Evolutionary conservation across 1,284 basidiomycete species (phyloP), one percentile per base, ranked within the genome.

Genomic region (Moesziomyces aphidis): DNA sequence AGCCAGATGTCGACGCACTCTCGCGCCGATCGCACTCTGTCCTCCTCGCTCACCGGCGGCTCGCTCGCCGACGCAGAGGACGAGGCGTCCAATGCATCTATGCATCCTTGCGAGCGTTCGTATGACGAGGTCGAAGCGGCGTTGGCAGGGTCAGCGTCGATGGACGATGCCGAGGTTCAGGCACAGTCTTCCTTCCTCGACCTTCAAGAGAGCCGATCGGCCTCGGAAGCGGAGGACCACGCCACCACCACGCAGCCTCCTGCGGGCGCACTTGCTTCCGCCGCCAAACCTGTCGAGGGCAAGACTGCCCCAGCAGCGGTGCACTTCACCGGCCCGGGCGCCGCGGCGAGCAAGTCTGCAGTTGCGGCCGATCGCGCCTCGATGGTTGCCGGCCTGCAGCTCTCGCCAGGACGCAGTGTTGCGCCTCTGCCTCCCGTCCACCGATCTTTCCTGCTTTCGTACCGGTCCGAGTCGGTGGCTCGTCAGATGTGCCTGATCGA

Each of bases 401-500:
- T 54, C 15, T 61, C 61, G 23, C 56, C 62, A 24, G 50, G 54
- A 26, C 42, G 54, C 17, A 53, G 47, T 44, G 11, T 61, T 44
- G 55, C 54, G 24, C 48, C 57, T 48, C 39, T 54, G 24, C 69
- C 72, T 28, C 74, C 76, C 17, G 59, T 76, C 11, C 81, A 83
- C 64, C 70, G 71, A 26, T 83, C 77, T 0, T 79, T 79, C 72
- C 51, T 78, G 39, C 66, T 83, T 19, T 61, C 76, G 21, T 83
- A 73, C 72, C 77, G 80, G 19, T 85, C 92, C 2, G 89, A 90
- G 54, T 86, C 86, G 5, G 85, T 96, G 23, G 92, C 92, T 0
- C 88, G 90, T 58, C 92, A 95, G 77, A 91, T 95, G 80, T 89
- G 90, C 13, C 90, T 94, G 88, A 94, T 96, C 78, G 94, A 96